Evolutionary conservation across 2,329 filamentous ascomycete genomes (phyloP), one percentile per base, ranked within the genome.

Genomic region (Madurella fahalii): DNA sequence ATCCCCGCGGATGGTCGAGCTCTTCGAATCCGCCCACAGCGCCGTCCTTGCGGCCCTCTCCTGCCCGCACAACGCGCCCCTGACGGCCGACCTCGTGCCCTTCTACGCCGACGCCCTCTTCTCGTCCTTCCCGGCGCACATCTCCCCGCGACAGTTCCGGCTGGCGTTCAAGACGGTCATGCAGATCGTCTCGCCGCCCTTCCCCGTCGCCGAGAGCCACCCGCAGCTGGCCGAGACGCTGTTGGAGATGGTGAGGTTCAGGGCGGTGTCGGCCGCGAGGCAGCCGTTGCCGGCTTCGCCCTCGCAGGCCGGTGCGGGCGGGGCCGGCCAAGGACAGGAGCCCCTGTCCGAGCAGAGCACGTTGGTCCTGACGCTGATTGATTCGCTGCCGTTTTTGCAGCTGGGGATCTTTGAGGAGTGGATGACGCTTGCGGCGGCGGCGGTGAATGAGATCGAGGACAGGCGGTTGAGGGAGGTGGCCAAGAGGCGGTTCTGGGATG

Each of bases 21-120:
- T 95, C n/a, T 95, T 95, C 64, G 92, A 96, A 70, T 84, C 92
- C 1, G 90, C 91, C 0, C 92, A 96, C 71, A 89, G 87, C 60
- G 83, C 92, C 41, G 82, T 90, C 61, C 81, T 96, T 5, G 84
- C 92, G 1, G 85, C 90, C 4, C 82, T 96, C 44, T 89, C 89
- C 0, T 87, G 89, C 49, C 89, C 91, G 0, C 85, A 89, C 59
- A 92, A 91, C 63, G 83, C 86, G 16, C 72, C 81, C 15, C 73
- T 95, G 18, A 85, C 89, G 15, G 80, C 84, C 9, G 79, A 81
- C 59, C 81, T 94, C 51, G 78, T 92, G 1, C 89, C 90, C 0
- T 89, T 89, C 65, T 96, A 96, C 70, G 84, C 95, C 59, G 86
- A 92, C 63, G 84, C 86, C 13, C 78, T 96, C 0, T 89, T 95